These are phyloP conservation scores for Fusarium sp. DNA, from an alignment of 2,329 filamentous ascomycete genomes.

Conservation along the genomic window DNA sequence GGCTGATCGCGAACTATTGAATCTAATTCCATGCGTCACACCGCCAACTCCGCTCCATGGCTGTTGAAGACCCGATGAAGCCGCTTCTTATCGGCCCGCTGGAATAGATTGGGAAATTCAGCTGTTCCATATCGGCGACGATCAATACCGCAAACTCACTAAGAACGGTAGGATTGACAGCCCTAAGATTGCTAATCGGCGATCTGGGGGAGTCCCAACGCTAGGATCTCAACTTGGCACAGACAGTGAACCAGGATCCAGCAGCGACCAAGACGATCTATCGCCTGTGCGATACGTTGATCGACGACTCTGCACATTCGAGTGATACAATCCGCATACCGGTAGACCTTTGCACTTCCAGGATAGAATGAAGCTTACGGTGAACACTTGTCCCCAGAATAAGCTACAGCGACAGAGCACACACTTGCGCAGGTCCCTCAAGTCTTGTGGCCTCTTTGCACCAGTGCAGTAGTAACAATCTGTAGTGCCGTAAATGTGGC, in stretches of 20 bases:
- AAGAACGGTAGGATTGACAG: fast-evolving
- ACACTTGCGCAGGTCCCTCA: constrained; percentile 1
- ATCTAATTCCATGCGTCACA: too few species aligned
- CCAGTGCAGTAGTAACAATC: neutral
- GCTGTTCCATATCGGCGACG: neutral
- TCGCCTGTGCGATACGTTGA: neutral
- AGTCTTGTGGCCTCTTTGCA: neutral
- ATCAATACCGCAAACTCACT: neutral
- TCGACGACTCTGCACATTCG: neutral
- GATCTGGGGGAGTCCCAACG: neutral
- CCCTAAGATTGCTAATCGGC: neutral
- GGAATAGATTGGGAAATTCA: neutral
- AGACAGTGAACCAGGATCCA: neutral
- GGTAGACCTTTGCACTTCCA: neutral
- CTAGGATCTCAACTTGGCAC: neutral
- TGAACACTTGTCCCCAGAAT: neutral
- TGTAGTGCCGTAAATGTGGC: neutral
- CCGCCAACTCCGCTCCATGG: too few species aligned
- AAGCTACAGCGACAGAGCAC: neutral
- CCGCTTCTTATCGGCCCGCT: neutral
- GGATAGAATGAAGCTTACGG: neutral
- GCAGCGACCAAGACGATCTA: neutral
- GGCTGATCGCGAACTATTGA: too few species aligned
- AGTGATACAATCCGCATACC: neutral
- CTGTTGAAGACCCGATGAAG: neutral